These are phyloP conservation scores for Vitellaria paradoxa DNA, from an alignment of 179 eudicot species.

Conservation along the genomic window DNA sequence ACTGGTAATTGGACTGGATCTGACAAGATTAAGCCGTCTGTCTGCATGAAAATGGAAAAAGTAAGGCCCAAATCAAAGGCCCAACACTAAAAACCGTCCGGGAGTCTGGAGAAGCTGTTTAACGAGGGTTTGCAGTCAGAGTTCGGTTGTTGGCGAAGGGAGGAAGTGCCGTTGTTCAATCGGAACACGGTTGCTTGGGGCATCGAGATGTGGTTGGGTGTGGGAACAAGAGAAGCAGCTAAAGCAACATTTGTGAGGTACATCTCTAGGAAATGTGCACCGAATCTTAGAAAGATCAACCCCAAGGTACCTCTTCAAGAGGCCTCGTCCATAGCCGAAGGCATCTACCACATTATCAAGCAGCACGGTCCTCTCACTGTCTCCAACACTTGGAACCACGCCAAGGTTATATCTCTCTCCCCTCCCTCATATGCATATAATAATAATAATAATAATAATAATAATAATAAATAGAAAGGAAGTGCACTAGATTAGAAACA, in stretches of 20 bases:
- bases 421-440: not conserved
- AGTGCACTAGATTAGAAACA: too few relatives aligned
- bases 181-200: too few relatives aligned
- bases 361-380: slow-evolving; percentile 52
- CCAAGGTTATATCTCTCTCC: slow-evolving; percentile 28
- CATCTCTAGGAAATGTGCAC: slow-evolving; percentile 48
- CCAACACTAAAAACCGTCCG: too few relatives aligned
- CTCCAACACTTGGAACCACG: slow-evolving; percentile 46
- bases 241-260: slow-evolving; percentile 30
- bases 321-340: slow-evolving; percentile 53
- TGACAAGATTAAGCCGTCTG: too few relatives aligned
- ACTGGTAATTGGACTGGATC: too few relatives aligned
- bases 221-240: slow-evolving; percentile 17
- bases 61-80: too few relatives aligned
- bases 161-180: not conserved
- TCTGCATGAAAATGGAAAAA: too few relatives aligned
- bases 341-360: slow-evolving; percentile 44
- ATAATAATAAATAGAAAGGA: too few relatives aligned
- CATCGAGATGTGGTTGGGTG: slow-evolving; percentile 36
- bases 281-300: slow-evolving; percentile 54
- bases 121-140: too few relatives aligned
- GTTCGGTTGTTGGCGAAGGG: not conserved
- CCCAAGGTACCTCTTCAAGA: slow-evolving; percentile 60
- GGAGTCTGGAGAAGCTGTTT: too few relatives aligned
- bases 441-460: too few relatives aligned